Evolutionary conservation across 2,329 filamentous ascomycete species (phyloP), one percentile per base, ranked within the genome.

Genomic region (Plenodomus tracheiphilus): DNA sequence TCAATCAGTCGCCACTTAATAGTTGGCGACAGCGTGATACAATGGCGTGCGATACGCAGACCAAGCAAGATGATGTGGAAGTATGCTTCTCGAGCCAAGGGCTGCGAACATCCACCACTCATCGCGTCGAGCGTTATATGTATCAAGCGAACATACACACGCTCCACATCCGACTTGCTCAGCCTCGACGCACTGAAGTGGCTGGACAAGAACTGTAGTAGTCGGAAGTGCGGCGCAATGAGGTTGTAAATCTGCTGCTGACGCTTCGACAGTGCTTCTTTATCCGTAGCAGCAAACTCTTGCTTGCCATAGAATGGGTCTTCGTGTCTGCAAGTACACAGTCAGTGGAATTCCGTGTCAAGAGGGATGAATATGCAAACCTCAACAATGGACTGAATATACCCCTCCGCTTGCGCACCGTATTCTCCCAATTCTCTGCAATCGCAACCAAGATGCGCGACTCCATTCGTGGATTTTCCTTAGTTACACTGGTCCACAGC

Each of bases 111-210:
- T 54, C 82, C 85, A 11, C 28, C 34, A 25, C 54, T 64, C 62
- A 97, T 77, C 0, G 88, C 87, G 57, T 88, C 82, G 21, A 96
- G 78, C 0, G 93, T 97, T 22, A 87, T 77, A 56, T 88, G 84
- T 49, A 97, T 83, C 56, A 97, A 78, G 28, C 93, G 88, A 51
- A 88, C 78, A 72, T 97, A 97, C 3, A 92, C 81, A 51, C 84
- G 83, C 61, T 96, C 90, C 0, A 87, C 87, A 66, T 97, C 88
- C 1, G 85, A 81, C 59, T 87, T 96, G 20, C 90, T 87, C 20
- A 97, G 79, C n/a, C 92, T 84, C 11, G 89, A 92, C 2, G 95
- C 91, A 68, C 91, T 96, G 76, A 96, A 99, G 69, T 97, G 93
- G 65, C 94, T 99, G 50, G 84, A 86, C 52, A 99, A 83, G 69